Conservation (phyloP, 2,329 filamentous ascomycete genomes). For the Aspergillus chevalieri region DNA sequence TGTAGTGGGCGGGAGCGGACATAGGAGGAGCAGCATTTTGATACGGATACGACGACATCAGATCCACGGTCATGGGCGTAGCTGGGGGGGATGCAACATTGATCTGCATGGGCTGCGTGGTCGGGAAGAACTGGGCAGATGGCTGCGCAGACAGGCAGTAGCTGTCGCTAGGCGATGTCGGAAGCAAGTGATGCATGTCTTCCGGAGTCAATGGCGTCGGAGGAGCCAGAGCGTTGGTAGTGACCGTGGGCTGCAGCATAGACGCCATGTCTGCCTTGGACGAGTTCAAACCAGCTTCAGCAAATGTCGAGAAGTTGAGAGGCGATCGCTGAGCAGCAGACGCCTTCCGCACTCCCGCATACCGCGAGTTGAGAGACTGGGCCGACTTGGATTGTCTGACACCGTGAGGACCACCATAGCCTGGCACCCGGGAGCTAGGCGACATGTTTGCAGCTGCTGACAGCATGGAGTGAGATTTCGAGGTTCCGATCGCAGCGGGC, state of each 20-base stretch:
- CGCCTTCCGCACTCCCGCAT: conserved; percentile 42
- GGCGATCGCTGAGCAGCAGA: conserved; percentile 44
- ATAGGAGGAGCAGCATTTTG: conserved; percentile 33
- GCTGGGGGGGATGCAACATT: conserved; percentile 40
- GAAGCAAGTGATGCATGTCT: conserved; percentile 36
- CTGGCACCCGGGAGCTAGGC: conserved; percentile 32
- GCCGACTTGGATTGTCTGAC: conserved; percentile 43
- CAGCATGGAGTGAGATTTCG: conserved; percentile 32
- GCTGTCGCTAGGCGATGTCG: conserved; percentile 33
- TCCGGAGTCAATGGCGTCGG: conserved; percentile 41
- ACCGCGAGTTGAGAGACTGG: conserved; percentile 39
- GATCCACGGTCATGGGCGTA: conserved; percentile 35
- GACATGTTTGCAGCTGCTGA: conserved; percentile 36
- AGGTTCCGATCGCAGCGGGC: conserved; percentile 42
- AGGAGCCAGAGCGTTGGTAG: conserved; percentile 33
- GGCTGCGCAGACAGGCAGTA: conserved; percentile 33
- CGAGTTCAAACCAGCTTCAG: conserved; percentile 35
- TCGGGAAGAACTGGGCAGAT: conserved; percentile 30
- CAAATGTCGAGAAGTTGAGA: conserved; percentile 39
- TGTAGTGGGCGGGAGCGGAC: conserved; percentile 40
- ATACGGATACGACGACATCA: conserved; percentile 34
- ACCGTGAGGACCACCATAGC: conserved; percentile 29
- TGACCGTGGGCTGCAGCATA: conserved; percentile 29
- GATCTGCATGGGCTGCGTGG: conserved; percentile 35
- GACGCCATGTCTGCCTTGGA: conserved; percentile 28